Conservation (phyloP, 371 early-diverging fungal genomes). For the Funneliformis caledonium region DNA sequence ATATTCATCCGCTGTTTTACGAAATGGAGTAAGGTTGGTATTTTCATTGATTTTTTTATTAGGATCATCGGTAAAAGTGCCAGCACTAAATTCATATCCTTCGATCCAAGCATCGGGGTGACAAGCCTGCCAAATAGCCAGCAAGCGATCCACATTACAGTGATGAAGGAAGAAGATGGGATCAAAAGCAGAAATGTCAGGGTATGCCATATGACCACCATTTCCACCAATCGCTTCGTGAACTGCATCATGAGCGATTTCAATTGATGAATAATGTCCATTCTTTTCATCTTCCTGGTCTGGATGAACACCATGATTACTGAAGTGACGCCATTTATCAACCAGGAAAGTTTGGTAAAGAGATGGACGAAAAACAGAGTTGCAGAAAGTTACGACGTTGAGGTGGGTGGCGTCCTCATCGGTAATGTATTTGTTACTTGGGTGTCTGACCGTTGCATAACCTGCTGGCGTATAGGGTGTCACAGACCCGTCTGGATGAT, state of each 20-base stretch:
- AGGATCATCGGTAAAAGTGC: neutral
- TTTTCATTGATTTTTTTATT: neutral
- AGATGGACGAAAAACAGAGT: neutral
- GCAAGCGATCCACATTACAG: conserved; percentile 4
- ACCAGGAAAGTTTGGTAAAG: conserved; percentile 7
- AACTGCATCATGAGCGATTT: conserved; percentile 19
- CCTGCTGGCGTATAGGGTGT: conserved; percentile 12
- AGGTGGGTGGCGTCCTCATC: neutral
- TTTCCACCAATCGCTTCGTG: neutral
- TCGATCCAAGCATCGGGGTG: conserved; percentile 14
- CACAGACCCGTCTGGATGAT: neutral
- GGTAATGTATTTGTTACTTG: neutral
- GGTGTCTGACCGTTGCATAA: conserved; percentile 17
- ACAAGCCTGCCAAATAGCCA: conserved; percentile 18
- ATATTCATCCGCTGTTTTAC: neutral
- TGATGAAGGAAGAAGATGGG: conserved; percentile 25
- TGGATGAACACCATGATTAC: neutral
- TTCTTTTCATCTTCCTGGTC: neutral
- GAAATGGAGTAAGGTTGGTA: neutral
- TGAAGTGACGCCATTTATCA: conserved; percentile 10
- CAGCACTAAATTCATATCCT: neutral
- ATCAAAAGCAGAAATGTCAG: conserved; percentile 17
- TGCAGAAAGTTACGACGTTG: neutral
- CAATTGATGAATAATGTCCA: conserved; percentile 10
- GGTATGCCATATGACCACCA: conserved; percentile 24